These are phyloP conservation scores for Botrytis hyacinthi DNA, from an alignment of 2,329 filamentous ascomycete genomes.

Conservation along the genomic window DNA sequence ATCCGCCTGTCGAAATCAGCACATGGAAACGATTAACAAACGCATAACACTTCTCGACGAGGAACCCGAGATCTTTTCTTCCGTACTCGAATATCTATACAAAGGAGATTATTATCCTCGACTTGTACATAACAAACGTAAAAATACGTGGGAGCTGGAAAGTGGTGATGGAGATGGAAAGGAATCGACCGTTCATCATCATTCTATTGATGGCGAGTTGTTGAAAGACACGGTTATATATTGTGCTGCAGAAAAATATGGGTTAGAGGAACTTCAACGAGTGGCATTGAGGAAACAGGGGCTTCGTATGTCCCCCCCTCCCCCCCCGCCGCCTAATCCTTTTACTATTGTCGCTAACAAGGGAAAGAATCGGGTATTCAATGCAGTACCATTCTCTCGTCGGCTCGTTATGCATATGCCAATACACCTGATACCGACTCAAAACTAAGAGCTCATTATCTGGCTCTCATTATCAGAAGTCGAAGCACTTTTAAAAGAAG, in stretches of 20 bases:
- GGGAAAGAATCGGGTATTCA: constrained; percentile 79
- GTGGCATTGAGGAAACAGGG: constrained; percentile 86
- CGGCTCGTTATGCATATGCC: constrained; percentile 84
- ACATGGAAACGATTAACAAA: constrained; percentile 60
- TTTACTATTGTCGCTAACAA: constrained; percentile 45
- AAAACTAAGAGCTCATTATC: constrained; percentile 86
- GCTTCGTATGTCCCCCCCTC: constrained; percentile 55
- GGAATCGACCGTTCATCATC: constrained; percentile 69
- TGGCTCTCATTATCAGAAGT: constrained; percentile 87
- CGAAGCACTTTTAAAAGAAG: constrained; percentile 88
- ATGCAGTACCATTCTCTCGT: constrained; percentile 81
- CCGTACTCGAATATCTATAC: constrained; percentile 77
- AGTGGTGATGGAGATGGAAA: constrained; percentile 57
- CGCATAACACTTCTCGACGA: constrained; percentile 80
- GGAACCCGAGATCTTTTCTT: constrained; percentile 87
- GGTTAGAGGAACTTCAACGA: constrained; percentile 79
- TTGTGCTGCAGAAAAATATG: constrained; percentile 82
- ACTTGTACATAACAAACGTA: constrained; percentile 76
- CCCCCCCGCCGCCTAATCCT: no score
- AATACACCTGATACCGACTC: constrained; percentile 88
- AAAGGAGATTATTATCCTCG: constrained; percentile 91
- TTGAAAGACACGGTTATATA: constrained; percentile 90
- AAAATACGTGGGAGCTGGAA: constrained; percentile 81
- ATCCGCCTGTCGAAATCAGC: constrained; percentile 59
- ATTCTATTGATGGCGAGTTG: constrained; percentile 62